phyloP scores from a whole-genome alignment of 805 yeast species.

The Cyberlindnera xishuangbannaensis region DNA sequence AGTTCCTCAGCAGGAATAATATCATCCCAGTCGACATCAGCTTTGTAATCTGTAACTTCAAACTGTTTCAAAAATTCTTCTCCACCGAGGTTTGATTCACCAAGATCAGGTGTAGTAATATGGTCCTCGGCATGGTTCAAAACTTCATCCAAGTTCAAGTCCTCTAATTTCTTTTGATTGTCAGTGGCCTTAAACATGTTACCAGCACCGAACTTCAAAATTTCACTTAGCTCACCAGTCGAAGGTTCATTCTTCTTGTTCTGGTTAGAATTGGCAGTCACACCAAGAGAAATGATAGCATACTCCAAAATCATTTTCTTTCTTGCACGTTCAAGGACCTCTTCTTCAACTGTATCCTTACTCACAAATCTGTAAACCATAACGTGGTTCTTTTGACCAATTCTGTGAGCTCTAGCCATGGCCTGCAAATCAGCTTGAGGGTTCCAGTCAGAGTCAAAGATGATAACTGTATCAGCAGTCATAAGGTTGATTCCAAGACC shows the following conservation, averaged over 20 bases:
- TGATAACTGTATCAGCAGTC: slow-evolving; percentile 99
- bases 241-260: slow-evolving; percentile 65
- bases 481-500: slow-evolving; percentile 96
- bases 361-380: slow-evolving; percentile 97
- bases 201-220: slow-evolving; percentile 96
- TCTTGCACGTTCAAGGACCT: slow-evolving; percentile 92
- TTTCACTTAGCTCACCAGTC: slow-evolving; percentile 81
- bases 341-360: slow-evolving; percentile 97
- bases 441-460: slow-evolving; percentile 98
- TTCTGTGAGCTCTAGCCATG: slow-evolving; percentile 99
- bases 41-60: slow-evolving; percentile 97
- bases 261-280: slow-evolving; percentile 56
- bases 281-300: slow-evolving; percentile 94
- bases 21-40: slow-evolving; percentile 98
- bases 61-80: slow-evolving; percentile 96
- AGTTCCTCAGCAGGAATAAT: slow-evolving; percentile 95
- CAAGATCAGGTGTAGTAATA: slow-evolving; percentile 90
- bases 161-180: slow-evolving; percentile 92
- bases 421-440: slow-evolving; percentile 99
- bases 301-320: slow-evolving; percentile 97
- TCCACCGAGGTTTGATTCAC: slow-evolving; percentile 97
- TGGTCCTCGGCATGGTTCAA: slow-evolving; percentile 97
- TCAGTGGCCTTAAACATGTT: slow-evolving; percentile 93
- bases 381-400: slow-evolving; percentile 98
- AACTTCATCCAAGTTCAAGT: slow-evolving; percentile 92